Conservation (phyloP, 176 grass and related monocot genomes). For the Puya raimondii region DNA sequence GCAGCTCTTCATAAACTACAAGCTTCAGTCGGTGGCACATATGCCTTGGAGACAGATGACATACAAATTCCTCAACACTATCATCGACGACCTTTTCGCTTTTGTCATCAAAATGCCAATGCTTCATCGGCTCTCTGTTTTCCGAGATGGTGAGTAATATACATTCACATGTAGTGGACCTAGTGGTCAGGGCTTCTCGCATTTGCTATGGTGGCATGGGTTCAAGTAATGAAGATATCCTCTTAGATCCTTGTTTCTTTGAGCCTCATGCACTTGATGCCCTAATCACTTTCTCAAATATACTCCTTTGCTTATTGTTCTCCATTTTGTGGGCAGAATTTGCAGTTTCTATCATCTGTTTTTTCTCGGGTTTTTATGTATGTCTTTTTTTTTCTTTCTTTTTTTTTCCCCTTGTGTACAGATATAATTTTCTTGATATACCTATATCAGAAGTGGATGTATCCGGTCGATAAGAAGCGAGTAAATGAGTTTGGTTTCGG, state of each 20-base stretch:
- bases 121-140: constrained; percentile 94
- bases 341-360: too few species aligned
- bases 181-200: too few species aligned
- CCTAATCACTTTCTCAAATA: too few species aligned
- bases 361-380: background rate
- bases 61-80: constrained; percentile 99
- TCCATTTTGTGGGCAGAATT: too few species aligned
- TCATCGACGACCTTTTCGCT: constrained; percentile 94
- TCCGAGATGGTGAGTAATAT: constrained; percentile 77
- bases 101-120: constrained; percentile 99
- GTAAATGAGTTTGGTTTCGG: constrained; percentile 95
- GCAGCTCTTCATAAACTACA: constrained; percentile 99
- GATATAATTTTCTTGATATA: constrained; percentile 99
- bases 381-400: background rate
- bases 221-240: too few species aligned
- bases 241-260: too few species aligned
- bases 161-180: too few species aligned
- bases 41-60: constrained; percentile 99
- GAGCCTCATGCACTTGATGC: too few species aligned
- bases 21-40: constrained; percentile 88
- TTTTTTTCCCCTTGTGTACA: constrained; percentile 15
- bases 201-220: background rate
- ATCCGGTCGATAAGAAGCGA: constrained; percentile 90
- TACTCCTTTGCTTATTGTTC: too few species aligned
- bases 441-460: constrained; percentile 90